Base-by-base conservation (phyloP, 192 early-diverging fungal species). In the Umbelopsis ramanniana region DNA sequence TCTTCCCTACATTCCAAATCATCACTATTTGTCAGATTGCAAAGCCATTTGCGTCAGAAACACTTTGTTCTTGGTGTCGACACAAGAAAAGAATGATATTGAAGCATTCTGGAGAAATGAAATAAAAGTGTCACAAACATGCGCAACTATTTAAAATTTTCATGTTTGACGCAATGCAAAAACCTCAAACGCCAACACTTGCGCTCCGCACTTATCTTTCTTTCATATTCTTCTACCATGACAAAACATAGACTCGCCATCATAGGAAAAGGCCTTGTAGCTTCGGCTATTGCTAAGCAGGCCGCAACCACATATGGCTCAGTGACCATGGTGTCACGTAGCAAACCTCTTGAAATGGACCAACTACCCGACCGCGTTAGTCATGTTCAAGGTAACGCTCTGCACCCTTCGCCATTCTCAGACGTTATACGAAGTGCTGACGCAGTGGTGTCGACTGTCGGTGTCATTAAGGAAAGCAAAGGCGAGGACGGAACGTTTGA, bases 371-470 rank as follows among this genome's bases (percentile, higher is more conserved):
- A 37, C 43, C 45, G 35, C 9, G 63, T 76, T n/a, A 45, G 9
- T 10, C 66, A 71, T 38, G 43, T 71, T 6, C 37, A 77, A 46
- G 76, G 67, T n/a, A 71, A 77, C 46, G 67, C 68, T 0, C 67
- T 77, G 6, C 45, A 77, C 4, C 71, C 66, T 0, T 26, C 21
- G 2, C 22, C 66, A 8, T 48, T 72, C 2, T 14, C n/a, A 22
- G 21, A 35, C 6, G 11, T 66, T 29, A 43, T 77, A 4, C n/a
- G 38, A 8, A 19, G 19, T 11, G 67, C 71, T 22, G 48, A 45
- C 23, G 46, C 63, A 29, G 76, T 77, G 4, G 76, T 77, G 8
- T 47, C 37, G 40, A 69, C 76, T 10, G 71, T 77, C 10, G 76
- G 76, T n/a, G 72, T 53, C 11, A 26, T 77, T 9, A 73, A 43